These are phyloP conservation scores for Pythium oligandrum DNA, from an alignment of 352 stramenopile genomes.

Conservation along the genomic window DNA sequence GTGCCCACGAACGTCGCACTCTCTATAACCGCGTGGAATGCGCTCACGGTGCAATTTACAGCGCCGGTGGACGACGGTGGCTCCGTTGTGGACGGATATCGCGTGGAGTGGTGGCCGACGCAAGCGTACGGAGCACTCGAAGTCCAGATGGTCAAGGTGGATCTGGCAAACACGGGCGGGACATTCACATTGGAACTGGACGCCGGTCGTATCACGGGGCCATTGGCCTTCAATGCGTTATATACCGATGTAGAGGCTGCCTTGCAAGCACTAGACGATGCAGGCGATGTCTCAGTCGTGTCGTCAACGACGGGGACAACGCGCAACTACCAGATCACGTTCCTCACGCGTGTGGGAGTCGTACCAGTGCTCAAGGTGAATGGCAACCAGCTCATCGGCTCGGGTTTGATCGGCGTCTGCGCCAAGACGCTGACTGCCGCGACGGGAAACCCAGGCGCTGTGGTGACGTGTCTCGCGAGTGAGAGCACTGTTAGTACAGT, in stretches of 20 bases:
- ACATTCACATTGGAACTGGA: slow-evolving; percentile 80
- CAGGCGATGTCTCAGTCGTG: slow-evolving; percentile 78
- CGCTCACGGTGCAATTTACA: slow-evolving; percentile 84
- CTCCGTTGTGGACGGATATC: slow-evolving; percentile 72
- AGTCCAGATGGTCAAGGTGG: slow-evolving; percentile 85
- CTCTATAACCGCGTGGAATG: slow-evolving; percentile 37
- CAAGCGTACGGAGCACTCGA: slow-evolving; percentile 42
- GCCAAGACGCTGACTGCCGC: slow-evolving; percentile 24
- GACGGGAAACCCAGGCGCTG: slow-evolving; percentile 25
- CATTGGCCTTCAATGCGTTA: slow-evolving; percentile 43
- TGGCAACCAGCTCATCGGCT: slow-evolving; percentile 27
- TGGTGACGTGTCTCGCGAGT: slow-evolving; percentile 37
- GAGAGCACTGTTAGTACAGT: slow-evolving; percentile 39
- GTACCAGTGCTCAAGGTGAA: slow-evolving; percentile 36
- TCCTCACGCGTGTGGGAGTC: slow-evolving; percentile 33
- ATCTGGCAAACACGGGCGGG: slow-evolving; percentile 63
- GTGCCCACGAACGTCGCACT: slow-evolving; percentile 36
- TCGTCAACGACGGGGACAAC: slow-evolving; percentile 23
- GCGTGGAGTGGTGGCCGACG: slow-evolving; percentile 85
- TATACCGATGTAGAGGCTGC: slow-evolving; percentile 77
- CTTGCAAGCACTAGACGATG: slow-evolving; percentile 68
- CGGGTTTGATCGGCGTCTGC: slow-evolving; percentile 43
- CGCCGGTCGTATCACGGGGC: slow-evolving; percentile 33
- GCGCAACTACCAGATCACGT: slow-evolving; percentile 48
- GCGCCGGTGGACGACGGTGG: slow-evolving; percentile 84